Evolutionary conservation across 2,329 filamentous ascomycete genomes (phyloP).

Genomic region (Paecilomyces sp.): DNA sequence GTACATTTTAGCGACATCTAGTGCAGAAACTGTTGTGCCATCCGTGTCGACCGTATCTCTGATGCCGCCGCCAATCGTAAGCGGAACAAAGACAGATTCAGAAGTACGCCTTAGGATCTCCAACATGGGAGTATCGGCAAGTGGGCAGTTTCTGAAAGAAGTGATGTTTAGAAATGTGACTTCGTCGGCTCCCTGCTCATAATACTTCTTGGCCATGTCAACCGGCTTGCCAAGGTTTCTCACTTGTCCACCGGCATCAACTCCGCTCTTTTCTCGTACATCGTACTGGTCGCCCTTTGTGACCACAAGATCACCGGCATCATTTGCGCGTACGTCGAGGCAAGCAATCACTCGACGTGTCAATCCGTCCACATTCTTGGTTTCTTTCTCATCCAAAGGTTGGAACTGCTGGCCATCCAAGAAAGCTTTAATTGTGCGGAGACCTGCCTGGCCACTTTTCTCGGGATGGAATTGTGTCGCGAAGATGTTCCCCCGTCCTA

Average conservation of each 20-base stretch:
- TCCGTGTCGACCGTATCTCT: constrained; percentile 86
- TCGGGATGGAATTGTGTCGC: constrained; percentile 97
- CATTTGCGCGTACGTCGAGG: constrained; percentile 90
- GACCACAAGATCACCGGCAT: constrained; percentile 88
- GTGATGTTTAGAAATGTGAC: constrained; percentile 98
- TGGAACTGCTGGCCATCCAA: constrained; percentile 61
- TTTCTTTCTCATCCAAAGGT: constrained; percentile 36
- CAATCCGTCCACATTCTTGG: constrained; percentile 54
- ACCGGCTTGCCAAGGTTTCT: constrained; percentile 96
- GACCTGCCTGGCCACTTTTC: constrained; percentile 85
- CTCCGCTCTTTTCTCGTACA: constrained; percentile 74
- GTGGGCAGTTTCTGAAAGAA: constrained; percentile 88
- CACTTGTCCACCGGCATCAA: constrained; percentile 54
- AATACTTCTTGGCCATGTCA: constrained; percentile 88
- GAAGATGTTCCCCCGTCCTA: constrained; percentile 77
- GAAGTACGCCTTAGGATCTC: constrained; percentile 83
- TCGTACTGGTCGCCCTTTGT: constrained; percentile 99
- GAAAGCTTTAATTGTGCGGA: constrained; percentile 79
- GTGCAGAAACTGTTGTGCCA: constrained; percentile 75
- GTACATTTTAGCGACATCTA: constrained; percentile 93
- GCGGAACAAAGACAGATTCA: constrained; percentile 86
- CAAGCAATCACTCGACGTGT: constrained; percentile 94
- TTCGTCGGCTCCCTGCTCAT: constrained; percentile 93
- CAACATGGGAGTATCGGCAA: constrained; percentile 91
- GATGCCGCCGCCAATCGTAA: constrained; percentile 94